A percentile compares a stretch with the other conserved stretches of the same genome.
These are phyloP conservation scores for Mycena citricolor DNA, from an alignment of 1,284 basidiomycete species.

Conservation along the genomic window DNA sequence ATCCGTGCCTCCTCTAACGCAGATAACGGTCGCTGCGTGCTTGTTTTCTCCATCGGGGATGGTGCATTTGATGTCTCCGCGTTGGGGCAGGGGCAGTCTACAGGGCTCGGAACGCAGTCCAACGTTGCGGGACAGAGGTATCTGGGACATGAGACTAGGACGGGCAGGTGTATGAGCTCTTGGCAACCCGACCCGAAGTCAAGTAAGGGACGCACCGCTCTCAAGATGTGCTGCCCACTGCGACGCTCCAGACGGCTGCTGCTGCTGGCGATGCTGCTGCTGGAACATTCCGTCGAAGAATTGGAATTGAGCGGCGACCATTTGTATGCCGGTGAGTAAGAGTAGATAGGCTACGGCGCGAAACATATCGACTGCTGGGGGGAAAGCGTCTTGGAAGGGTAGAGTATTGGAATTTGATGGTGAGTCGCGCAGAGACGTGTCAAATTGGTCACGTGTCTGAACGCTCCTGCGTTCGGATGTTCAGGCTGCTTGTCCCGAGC, in stretches of 20 bases:
- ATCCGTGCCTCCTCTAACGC: slow-evolving; percentile 53
- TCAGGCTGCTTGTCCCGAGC: too few species aligned
- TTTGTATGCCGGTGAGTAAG: slow-evolving; percentile 28
- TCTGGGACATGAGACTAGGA: slow-evolving; percentile 54
- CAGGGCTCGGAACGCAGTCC: slow-evolving; percentile 52
- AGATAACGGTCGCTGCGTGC: slow-evolving; percentile 52
- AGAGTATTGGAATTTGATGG: too few species aligned
- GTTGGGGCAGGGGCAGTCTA: slow-evolving; percentile 61
- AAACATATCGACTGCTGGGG: slow-evolving; percentile 10
- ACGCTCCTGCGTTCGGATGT: too few species aligned
- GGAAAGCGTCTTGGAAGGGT: too few species aligned
- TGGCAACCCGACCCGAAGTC: slow-evolving; percentile 2
- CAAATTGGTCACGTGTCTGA: too few species aligned
- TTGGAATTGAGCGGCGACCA: slow-evolving; percentile 52
- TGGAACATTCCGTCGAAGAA: slow-evolving; percentile 69
- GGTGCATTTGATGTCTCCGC: slow-evolving; percentile 59
- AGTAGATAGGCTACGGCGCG: slow-evolving; percentile 24
- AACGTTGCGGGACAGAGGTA: slow-evolving; percentile 65
- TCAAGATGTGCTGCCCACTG: slow-evolving; percentile 63
- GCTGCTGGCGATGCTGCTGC: slow-evolving; percentile 53
- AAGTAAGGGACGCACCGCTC: slow-evolving; percentile 36
- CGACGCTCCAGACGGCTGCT: slow-evolving; percentile 46
- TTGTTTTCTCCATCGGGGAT: slow-evolving; percentile 49
- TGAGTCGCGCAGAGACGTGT: too few species aligned
- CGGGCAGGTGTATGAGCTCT: slow-evolving; percentile 3